Evolutionary conservation across 169 alveolate genomes (phyloP), one percentile per base, ranked within the genome.

Genomic region (Fabrea salina): DNA sequence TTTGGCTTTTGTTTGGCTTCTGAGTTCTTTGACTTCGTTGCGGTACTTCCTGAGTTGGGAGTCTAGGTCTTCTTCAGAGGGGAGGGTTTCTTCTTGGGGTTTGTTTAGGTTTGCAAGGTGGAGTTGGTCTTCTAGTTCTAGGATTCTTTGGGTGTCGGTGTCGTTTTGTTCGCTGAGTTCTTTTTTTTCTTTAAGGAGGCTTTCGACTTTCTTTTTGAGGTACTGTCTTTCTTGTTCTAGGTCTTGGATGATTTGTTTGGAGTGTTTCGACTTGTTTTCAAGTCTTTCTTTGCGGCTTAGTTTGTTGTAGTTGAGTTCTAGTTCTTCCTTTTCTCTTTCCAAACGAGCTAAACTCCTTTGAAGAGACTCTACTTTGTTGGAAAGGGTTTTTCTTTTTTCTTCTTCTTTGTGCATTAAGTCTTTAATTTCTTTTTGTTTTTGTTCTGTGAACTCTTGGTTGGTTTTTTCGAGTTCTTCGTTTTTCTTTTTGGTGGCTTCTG

Each of bases 391-490:
- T 16, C 41, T 27, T 61, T 61, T 61, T 61, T 61, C 49, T 33
- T 61, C 74, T 37, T 61, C 74, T 61, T 35, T 37, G 13, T 11
- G n/a, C 1, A 35, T 61, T 16, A 61, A 16, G 13, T 13, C 41
- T 61, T 16, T 16, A n/a, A 61, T 30, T 30, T 61, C 74, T 3
- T 27, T 27, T n/a, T 37, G 11, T 37, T 61, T 61, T 16, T 47
- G 11, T 2, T 61, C 74, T 13, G 8, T 61, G 50, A 33, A 35
- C 51, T 61, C 74, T 1, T 61, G 54, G 25, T 61, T 61, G 16
- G 13, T 27, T 37, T 61, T 61, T 27, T 61, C 54, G 39, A 61
- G 74, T 16, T 61, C 74, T 61, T 61, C 74, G 39, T 61, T 61
- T 27, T 33, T 33, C 50, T 61, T 61, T 37, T 37, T 27, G 11